Conservation (phyloP, 176 grass and related monocot species). For the Neostapfia colusana region DNA sequence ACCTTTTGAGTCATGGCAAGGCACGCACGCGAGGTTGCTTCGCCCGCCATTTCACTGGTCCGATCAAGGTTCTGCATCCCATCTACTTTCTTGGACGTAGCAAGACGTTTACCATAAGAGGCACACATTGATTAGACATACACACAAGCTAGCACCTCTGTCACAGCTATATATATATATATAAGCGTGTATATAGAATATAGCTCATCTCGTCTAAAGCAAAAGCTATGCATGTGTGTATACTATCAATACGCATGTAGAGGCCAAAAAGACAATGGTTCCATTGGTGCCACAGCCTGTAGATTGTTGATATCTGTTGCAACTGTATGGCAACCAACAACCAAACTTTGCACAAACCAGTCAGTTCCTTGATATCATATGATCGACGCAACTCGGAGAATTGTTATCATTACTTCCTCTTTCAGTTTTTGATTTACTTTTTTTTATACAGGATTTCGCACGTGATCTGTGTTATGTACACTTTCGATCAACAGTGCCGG, state of each 20-base stretch:
- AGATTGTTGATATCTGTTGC: neutral
- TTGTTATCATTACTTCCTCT: neutral
- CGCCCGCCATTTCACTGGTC: neutral
- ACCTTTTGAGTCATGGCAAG: conserved; percentile 39
- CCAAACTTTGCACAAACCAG: neutral
- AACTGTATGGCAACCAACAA: conserved; percentile 4
- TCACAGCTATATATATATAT: too few relatives aligned
- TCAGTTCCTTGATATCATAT: conserved; percentile 2
- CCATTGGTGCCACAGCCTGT: neutral
- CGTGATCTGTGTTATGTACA: neutral
- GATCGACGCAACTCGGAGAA: neutral
- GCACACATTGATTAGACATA: neutral
- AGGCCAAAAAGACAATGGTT: neutral
- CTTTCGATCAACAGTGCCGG: neutral
- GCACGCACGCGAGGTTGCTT: conserved; percentile 49
- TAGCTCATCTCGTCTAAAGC: too few relatives aligned
- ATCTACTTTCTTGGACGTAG: conserved; percentile 25
- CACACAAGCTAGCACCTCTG: too few relatives aligned
- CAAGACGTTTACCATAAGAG: conserved; percentile 15
- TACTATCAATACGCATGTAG: neutral
- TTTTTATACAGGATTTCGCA: neutral
- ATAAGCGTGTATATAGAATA: too few relatives aligned
- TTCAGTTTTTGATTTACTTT: neutral
- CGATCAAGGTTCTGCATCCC: conserved; percentile 24
- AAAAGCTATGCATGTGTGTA: neutral